Evolutionary conservation across 164 flowering plant genomes (phyloP).

Genomic region (Nymphaea thermarum): DNA sequence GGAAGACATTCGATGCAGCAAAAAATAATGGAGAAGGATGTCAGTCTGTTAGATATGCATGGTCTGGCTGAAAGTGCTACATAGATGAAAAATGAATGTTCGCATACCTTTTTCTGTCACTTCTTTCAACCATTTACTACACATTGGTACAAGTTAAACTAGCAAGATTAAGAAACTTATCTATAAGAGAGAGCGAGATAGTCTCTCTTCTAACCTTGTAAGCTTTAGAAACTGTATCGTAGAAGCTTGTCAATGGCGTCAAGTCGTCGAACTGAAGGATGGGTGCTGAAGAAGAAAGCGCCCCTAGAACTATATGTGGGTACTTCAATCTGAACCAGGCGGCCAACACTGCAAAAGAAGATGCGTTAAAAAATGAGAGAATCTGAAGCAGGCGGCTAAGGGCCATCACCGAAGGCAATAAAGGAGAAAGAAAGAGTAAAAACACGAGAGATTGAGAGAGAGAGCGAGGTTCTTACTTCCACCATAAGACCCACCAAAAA

Average conservation of each 20-base stretch:
- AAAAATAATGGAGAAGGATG: too few relatives aligned
- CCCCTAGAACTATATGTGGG: conserved; percentile 49
- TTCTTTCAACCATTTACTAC: too few relatives aligned
- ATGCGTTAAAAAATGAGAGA: conserved; percentile 1
- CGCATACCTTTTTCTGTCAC: too few relatives aligned
- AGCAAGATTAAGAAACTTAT: too few relatives aligned
- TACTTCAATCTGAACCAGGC: conserved; percentile 56
- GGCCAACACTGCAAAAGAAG: conserved; percentile 28
- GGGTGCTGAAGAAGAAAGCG: conserved; percentile 55
- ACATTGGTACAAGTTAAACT: too few relatives aligned
- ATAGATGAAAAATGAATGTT: too few relatives aligned
- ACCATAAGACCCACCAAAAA: conserved; percentile 62
- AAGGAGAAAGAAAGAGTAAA: not conserved
- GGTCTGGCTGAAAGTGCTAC: too few relatives aligned
- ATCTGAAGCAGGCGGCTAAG: conserved; percentile 51
- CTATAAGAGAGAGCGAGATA: not conserved
- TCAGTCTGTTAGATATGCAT: too few relatives aligned
- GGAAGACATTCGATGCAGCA: too few relatives aligned
- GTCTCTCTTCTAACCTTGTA: conserved; percentile 25
- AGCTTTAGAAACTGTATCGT: conserved; percentile 46
- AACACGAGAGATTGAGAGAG: not conserved
- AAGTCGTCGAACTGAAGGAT: conserved; percentile 42
- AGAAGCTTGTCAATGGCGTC: conserved; percentile 43
- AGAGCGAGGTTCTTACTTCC: conserved; percentile 21
- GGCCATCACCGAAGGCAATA: conserved; percentile 10